These are phyloP conservation scores for Thinopyrum elongatum DNA, from an alignment of 176 grass and related monocot species.

Conservation along the genomic window DNA sequence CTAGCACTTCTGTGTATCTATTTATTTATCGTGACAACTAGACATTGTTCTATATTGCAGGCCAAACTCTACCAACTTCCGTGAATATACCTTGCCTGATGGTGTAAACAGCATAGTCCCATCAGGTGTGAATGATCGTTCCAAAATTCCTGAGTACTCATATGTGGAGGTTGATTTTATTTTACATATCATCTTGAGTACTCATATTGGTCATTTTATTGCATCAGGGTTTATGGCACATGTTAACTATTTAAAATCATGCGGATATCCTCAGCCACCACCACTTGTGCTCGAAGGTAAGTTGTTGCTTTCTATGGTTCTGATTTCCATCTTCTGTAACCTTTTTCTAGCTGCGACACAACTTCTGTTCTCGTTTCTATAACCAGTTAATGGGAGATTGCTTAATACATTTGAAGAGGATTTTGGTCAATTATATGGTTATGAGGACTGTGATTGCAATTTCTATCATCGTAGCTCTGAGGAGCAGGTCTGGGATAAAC, in stretches of 20 bases:
- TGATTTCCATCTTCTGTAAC: background rate
- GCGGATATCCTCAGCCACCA: slow-evolving; percentile 20
- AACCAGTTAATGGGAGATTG: slow-evolving; percentile 5
- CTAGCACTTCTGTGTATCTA: background rate
- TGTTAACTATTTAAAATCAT: too few species aligned
- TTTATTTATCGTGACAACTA: background rate
- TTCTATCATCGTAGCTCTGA: background rate
- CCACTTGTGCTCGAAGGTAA: slow-evolving; percentile 26
- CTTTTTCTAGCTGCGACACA: background rate
- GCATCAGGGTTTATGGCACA: too few species aligned
- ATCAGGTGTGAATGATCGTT: slow-evolving; percentile 25
- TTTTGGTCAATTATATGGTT: slow-evolving; percentile 17
- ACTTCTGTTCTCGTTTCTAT: slow-evolving; percentile 6
- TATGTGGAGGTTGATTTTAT: too few species aligned
- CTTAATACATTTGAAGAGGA: slow-evolving; percentile 8
- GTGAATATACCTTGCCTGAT: slow-evolving; percentile 10
- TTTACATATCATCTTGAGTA: too few species aligned
- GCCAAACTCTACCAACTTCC: background rate
- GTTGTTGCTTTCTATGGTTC: background rate
- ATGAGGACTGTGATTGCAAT: background rate
- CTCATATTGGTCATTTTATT: too few species aligned
- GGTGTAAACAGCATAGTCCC: background rate
- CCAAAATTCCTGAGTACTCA: background rate
- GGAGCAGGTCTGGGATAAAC: background rate
- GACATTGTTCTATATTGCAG: background rate